These are phyloP conservation scores for Thermoascus crustaceus DNA, from an alignment of 2,329 filamentous ascomycete genomes.

Conservation along the genomic window DNA sequence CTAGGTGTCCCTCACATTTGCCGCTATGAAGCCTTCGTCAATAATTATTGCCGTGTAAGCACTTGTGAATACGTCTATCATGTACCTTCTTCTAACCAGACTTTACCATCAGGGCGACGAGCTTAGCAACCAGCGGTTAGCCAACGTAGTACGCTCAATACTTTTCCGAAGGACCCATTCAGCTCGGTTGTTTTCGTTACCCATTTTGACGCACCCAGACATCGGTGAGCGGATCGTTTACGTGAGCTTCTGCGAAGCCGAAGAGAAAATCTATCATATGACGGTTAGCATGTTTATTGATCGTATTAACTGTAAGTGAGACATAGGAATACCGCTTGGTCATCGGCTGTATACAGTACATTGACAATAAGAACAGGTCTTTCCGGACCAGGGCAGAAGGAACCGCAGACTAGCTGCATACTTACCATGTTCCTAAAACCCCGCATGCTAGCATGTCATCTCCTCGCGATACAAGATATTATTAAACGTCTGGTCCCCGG, in stretches of 20 bases:
- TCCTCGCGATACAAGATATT: conserved; percentile 40
- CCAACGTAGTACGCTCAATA: conserved; percentile 27
- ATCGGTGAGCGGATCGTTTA: conserved; percentile 36
- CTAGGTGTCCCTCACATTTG: conserved; percentile 23
- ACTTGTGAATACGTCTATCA: not conserved
- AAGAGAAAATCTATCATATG: conserved; percentile 47
- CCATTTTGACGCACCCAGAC: conserved; percentile 47
- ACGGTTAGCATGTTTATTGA: conserved; percentile 37
- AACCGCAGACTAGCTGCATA: conserved; percentile 30
- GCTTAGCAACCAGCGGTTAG: conserved; percentile 14
- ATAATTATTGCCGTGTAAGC: conserved; percentile 18
- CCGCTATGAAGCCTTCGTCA: conserved; percentile 15
- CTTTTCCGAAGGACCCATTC: conserved; percentile 51
- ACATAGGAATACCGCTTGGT: not conserved
- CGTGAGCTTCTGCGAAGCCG: conserved; percentile 45
- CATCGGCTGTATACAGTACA: not conserved
- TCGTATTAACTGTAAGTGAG: conserved; percentile 15
- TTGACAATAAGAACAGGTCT: conserved; percentile 31
- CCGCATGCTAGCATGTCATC: conserved; percentile 44
- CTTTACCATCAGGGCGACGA: conserved; percentile 10
- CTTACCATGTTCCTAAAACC: conserved; percentile 43
- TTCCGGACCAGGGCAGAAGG: conserved; percentile 12
- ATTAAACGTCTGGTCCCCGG: conserved; percentile 39
- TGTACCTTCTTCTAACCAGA: not conserved
- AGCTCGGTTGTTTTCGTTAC: conserved; percentile 45